These are phyloP conservation scores for Oropetium thomaeum DNA, from an alignment of 176 grass and related monocot genomes.

Conservation along the genomic window DNA sequence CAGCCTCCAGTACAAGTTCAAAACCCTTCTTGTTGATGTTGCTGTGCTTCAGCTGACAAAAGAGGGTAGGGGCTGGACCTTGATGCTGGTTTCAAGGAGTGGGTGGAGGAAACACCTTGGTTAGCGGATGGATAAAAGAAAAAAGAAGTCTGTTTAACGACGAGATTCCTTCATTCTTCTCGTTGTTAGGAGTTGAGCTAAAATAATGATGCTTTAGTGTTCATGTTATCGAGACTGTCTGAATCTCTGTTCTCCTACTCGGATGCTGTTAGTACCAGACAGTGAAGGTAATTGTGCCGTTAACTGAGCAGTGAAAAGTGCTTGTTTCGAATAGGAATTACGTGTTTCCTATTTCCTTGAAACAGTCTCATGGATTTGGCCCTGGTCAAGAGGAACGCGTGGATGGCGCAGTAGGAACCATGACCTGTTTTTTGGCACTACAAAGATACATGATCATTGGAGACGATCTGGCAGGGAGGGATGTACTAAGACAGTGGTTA, in stretches of 20 bases:
- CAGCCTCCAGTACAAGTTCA: constrained; percentile 28
- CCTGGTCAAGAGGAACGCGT: neutral
- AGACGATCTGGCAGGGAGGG: constrained; percentile 16
- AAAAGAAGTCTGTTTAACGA: constrained; percentile 34
- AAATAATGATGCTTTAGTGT: constrained; percentile 15
- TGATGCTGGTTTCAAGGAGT: constrained; percentile 4
- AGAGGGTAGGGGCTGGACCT: constrained; percentile 27
- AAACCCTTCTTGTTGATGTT: constrained; percentile 6
- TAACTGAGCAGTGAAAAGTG: neutral
- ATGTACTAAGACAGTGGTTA: constrained; percentile 20
- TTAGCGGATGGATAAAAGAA: constrained; percentile 16
- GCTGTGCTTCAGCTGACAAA: constrained; percentile 25
- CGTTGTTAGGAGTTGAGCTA: constrained; percentile 33
- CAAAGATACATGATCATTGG: neutral
- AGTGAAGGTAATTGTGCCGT: neutral
- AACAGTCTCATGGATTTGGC: neutral
- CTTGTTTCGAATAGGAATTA: neutral
- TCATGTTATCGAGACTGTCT: constrained; percentile 4
- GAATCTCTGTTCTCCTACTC: neutral
- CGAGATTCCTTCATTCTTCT: constrained; percentile 51
- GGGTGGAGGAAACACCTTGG: neutral
- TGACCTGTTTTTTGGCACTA: neutral
- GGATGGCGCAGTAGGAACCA: neutral
- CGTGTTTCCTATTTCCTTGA: neutral
- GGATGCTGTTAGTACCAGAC: neutral